Percentiles rank a stretch among this genome's conserved stretches.
Conservation (phyloP, 1,284 basidiomycete genomes). For the Anthracocystis walkeri region DNA sequence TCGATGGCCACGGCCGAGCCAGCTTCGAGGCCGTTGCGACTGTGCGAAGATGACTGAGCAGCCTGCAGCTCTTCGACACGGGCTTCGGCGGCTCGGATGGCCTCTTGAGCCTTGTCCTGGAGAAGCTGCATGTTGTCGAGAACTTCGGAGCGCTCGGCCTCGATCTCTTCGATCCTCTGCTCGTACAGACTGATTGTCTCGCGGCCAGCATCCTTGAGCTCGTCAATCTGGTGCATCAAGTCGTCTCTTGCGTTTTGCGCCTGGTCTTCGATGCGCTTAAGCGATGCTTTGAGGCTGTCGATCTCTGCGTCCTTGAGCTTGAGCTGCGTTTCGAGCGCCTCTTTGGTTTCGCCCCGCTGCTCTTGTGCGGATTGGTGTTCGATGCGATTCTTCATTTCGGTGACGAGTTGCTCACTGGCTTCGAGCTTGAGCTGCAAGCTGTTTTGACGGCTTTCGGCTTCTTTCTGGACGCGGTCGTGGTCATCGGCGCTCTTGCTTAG, state of each 20-base stretch:
- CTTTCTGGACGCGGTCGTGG: slow-evolving; percentile 71
- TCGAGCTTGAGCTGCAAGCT: slow-evolving; percentile 49
- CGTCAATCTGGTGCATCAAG: slow-evolving; percentile 76
- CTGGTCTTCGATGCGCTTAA: slow-evolving; percentile 58
- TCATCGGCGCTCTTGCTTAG: slow-evolving; percentile 72
- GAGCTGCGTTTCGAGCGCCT: slow-evolving; percentile 48
- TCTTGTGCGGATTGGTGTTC: slow-evolving; percentile 44
- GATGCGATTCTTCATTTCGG: slow-evolving; percentile 37
- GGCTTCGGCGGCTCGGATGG: slow-evolving; percentile 77
- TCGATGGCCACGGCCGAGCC: slow-evolving; percentile 79
- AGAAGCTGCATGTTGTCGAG: slow-evolving; percentile 52
- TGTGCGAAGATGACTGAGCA: slow-evolving; percentile 22
- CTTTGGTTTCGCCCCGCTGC: slow-evolving; percentile 40
- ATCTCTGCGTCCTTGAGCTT: slow-evolving; percentile 61
- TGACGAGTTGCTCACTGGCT: slow-evolving; percentile 48
- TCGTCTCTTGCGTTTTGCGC: slow-evolving; percentile 56
- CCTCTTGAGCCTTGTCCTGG: slow-evolving; percentile 81
- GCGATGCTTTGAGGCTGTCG: slow-evolving; percentile 53
- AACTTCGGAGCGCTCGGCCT: slow-evolving; percentile 67
- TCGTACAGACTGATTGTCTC: slow-evolving; percentile 71
- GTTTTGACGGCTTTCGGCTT: slow-evolving; percentile 59
- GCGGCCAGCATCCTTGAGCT: slow-evolving; percentile 84
- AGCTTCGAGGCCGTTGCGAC: slow-evolving; percentile 18
- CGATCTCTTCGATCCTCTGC: slow-evolving; percentile 45
- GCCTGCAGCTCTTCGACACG: slow-evolving; percentile 76